These are phyloP conservation scores for Podospora pseudopauciseta DNA, from an alignment of 495 filamentous ascomycete species.

Conservation along the genomic window DNA sequence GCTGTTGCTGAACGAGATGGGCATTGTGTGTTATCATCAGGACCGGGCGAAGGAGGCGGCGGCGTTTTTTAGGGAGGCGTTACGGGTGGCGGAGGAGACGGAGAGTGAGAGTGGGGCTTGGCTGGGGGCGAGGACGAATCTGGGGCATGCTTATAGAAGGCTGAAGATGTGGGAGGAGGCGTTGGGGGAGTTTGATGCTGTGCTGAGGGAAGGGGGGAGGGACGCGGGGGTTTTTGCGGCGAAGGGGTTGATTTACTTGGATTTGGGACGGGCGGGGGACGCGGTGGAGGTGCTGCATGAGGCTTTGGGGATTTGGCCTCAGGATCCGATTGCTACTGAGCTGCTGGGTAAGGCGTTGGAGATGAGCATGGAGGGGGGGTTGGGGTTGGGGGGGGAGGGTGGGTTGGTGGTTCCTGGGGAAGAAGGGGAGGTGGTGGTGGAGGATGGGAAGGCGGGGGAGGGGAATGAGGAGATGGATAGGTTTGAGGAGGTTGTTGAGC, in stretches of 20 bases:
- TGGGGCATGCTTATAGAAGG: constrained; percentile 82
- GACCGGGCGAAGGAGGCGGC: constrained; percentile 70
- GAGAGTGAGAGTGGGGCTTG: constrained; percentile 77
- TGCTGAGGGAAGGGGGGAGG: constrained; percentile 70
- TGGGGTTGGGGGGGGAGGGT: constrained; percentile 9
- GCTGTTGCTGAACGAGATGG: constrained; percentile 89
- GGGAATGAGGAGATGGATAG: constrained; percentile 32
- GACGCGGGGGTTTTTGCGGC: constrained; percentile 67
- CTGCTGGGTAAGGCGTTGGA: constrained; percentile 65
- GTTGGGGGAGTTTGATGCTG: constrained; percentile 74
- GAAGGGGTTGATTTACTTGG: constrained; percentile 71
- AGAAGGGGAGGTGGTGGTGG: constrained; percentile 20
- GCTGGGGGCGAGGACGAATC: constrained; percentile 81
- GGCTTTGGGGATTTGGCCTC: constrained; percentile 66
- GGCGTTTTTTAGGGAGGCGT: constrained; percentile 66
- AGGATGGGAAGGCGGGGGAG: constrained; percentile 55
- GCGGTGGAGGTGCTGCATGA: constrained; percentile 68
- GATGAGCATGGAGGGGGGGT: constrained; percentile 26
- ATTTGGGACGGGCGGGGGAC: constrained; percentile 60
- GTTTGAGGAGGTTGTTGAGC: constrained; percentile 32
- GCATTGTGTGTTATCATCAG: constrained; percentile 91
- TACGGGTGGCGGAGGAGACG: constrained; percentile 73
- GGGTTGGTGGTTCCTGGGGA: not conserved
- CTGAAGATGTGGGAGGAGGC: constrained; percentile 66
- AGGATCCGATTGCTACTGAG: constrained; percentile 71